Base-by-base conservation (phyloP, 805 yeast species). In the Candida schatavii region DNA sequence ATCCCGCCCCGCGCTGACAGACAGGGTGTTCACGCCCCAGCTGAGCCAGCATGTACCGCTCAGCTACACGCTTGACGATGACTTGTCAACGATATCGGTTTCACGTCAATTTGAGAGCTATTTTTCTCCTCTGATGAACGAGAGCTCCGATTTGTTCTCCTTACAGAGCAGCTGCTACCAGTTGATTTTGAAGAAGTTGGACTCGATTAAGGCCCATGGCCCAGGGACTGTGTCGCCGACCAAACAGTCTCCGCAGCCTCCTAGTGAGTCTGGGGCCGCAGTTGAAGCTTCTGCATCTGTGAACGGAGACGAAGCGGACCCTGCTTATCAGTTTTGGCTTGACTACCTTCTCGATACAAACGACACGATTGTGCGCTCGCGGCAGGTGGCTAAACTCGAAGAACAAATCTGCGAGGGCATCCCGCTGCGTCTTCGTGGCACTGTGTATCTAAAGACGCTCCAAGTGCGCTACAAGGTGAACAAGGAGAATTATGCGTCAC, bases 381-480 rank as follows among this genome's bases (percentile, higher is more conserved):
- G 39, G n/a, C 23, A 28, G 5, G 30, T 38, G 3, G 22, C 21
- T 7, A n/a, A 15, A 21, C 44, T 65, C 22, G 68, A 64, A 41
- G 20, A 35, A 4, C 49, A 56, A 7, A 36, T 69, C 15, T 25
- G 51, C 1, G 28, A 41, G 3, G 72, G 72, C 0, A 57, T 70
- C 3, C 71, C 74, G 1, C 47, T 29, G 2, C 46, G 50, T 2
- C 47, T 62, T 35, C 51, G 73, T 32, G 51, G 60, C 3, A 42
- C 56, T n/a, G 58, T 64, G 0, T 70, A 70, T 41, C 49, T 63
- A 35, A 64, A 61, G 41, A 52, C 56, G 3, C 50, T 68, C 37
- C 63, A 62, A 40, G 56, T 68, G 2, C 53, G 57, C 38, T 51
- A 58, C 44, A 54, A 49, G 26, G 46, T 67, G 34, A 66, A 57